Percentiles rank a stretch among this genome's conserved stretches.
Evolutionary conservation across 106 monocot species (phyloP).

Genomic region (Dendrobium huoshanense): DNA sequence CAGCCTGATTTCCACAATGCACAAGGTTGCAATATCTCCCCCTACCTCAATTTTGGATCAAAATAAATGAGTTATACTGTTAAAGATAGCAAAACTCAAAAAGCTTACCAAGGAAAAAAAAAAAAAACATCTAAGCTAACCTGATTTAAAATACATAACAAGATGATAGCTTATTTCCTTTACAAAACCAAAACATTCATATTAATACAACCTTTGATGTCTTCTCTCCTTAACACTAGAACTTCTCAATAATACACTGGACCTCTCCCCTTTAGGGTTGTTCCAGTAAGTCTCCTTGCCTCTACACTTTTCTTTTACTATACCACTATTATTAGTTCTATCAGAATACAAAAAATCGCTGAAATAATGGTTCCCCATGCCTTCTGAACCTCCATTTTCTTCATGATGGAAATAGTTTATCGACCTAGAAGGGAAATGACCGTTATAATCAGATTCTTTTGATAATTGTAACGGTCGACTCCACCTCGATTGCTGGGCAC

Average conservation of each 20-base stretch:
- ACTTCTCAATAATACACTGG: constrained; percentile 10
- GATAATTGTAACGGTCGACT: constrained; percentile 11
- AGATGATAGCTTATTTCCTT: constrained; percentile 7
- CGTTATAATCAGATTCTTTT: constrained; percentile 13
- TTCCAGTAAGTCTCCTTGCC: constrained; percentile 15
- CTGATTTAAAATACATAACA: neutral
- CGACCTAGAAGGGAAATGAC: constrained; percentile 5
- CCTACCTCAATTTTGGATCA: no score
- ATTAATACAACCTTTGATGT: constrained; percentile 11
- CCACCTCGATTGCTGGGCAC: constrained; percentile 5
- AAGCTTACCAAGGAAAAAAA: no score
- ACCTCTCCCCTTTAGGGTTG: neutral
- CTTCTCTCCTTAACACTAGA: constrained; percentile 13
- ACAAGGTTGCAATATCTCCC: no score
- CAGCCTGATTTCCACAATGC: no score
- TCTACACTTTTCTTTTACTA: constrained; percentile 21
- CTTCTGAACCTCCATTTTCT: neutral
- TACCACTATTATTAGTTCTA: constrained; percentile 28
- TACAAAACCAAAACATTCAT: neutral
- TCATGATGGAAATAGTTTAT: neutral
- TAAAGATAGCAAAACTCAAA: no score
- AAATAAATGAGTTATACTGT: no score
- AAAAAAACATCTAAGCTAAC: no score
- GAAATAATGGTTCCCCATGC: constrained; percentile 13
- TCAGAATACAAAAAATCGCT: constrained; percentile 36